Base-by-base conservation (phyloP, 805 yeast genomes). In the Candida pseudoglaebosa region DNA sequence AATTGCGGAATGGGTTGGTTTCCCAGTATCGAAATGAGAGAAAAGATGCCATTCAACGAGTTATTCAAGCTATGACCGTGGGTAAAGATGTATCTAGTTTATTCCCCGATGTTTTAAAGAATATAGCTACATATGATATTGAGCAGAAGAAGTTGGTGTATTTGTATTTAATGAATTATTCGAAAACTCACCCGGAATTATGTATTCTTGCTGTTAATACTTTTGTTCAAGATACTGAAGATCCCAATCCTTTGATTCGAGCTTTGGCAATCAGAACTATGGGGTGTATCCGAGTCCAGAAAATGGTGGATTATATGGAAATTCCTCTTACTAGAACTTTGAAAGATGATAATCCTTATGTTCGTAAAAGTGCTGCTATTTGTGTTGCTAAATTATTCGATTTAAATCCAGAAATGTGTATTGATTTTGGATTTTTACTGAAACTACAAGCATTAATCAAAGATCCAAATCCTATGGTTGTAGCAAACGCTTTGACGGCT, bases 241-340 rank as follows among this genome's bases (percentile, higher is more conserved):
- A 93, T 59, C 95, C 96, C 36, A 93, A 93, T 56, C 99, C 99
- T 1, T 73, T 95, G 51, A 90, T 93, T 18, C 75, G 98, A 39
- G 96, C 98, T 1, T 76, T 93, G 64, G 98, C 99, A 0, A 90
- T 93, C 43, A 78, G 99, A 55, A 93, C 99, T 9, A 93, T 93
- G 99, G 98, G 99, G 0, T 91, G 97, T 67, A 89, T 93, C 36
- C 71, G 98, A 32, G 98, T 93, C 14, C 95, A 86, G 55, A 90
- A 85, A 61, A 90, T 93, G 80, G 86, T 89, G 31, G 98, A 91
- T 57, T 93, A 93, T 58, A 78, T 93, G 80, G 93, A 88, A 46
- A 81, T 83, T 15, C 99, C 99, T 0, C 69, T 93, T 47, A 80
- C 82, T 46, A 75, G 85, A 51, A 90, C 98, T 1, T 67, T 93